Evolutionary conservation across 306 rosid species (phyloP).

Genomic region (Vigna angularis): DNA sequence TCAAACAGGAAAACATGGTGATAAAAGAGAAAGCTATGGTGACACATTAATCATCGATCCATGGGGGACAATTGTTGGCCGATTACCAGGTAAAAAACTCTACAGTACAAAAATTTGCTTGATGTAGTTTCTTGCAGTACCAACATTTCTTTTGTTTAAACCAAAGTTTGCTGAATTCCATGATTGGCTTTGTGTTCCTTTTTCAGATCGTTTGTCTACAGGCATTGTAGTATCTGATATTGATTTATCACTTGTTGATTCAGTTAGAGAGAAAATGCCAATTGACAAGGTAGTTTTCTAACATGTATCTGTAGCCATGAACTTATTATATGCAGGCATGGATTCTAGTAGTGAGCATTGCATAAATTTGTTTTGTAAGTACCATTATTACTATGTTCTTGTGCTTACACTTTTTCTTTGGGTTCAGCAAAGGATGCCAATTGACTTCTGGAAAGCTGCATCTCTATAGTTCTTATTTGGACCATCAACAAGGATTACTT

Average conservation of each 20-base stretch:
- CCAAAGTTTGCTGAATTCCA: slow-evolving; percentile 21
- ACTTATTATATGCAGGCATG: neutral
- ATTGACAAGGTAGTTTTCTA: slow-evolving; percentile 66
- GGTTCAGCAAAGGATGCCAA: slow-evolving; percentile 88
- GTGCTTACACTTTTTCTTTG: slow-evolving; percentile 16
- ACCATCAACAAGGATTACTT: neutral
- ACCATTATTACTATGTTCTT: slow-evolving; percentile 17
- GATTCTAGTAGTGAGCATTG: neutral
- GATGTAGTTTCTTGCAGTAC: slow-evolving; percentile 1
- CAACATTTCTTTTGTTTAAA: neutral
- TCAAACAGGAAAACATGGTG: slow-evolving; percentile 83
- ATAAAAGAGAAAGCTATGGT: slow-evolving; percentile 89
- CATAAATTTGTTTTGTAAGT: slow-evolving; percentile 8
- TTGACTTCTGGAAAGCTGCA: slow-evolving; percentile 81
- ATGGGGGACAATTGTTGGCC: slow-evolving; percentile 88
- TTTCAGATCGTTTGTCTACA: slow-evolving; percentile 79
- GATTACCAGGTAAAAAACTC: slow-evolving; percentile 72
- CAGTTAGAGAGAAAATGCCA: slow-evolving; percentile 89
- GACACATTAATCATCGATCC: slow-evolving; percentile 92
- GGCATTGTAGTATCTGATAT: slow-evolving; percentile 88
- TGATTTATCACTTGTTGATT: slow-evolving; percentile 74
- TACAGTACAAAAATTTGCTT: slow-evolving; percentile 2
- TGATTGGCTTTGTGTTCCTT: slow-evolving; percentile 37
- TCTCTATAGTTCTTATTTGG: slow-evolving; percentile 54
- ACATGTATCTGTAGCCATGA: neutral